These are phyloP conservation scores for Kluyveromyces lactis DNA, from an alignment of 805 yeast genomes.

Conservation along the genomic window DNA sequence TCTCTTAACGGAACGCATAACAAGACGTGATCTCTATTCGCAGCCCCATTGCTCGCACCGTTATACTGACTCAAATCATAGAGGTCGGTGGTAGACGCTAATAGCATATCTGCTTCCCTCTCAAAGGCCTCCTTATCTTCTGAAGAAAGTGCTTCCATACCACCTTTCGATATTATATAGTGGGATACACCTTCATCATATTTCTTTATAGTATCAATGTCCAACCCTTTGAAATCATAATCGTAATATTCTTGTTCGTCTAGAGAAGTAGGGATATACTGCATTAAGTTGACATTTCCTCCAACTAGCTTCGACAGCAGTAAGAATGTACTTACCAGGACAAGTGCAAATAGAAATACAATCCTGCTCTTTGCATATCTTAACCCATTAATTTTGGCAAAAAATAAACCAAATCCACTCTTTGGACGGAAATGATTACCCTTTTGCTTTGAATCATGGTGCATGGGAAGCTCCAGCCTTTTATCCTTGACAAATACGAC, in stretches of 20 bases:
- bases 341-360: no score
- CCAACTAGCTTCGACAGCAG: no score
- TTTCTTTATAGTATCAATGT: constrained; percentile 25
- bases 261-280: constrained; percentile 13
- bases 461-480: constrained; percentile 9
- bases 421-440: no score
- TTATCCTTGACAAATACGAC: constrained; percentile 4
- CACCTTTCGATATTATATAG: constrained; percentile 30
- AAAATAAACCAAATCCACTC: no score
- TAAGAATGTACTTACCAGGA: no score
- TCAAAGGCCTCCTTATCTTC: constrained; percentile 24
- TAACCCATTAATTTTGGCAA: no score
- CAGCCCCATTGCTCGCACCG: constrained; percentile 44
- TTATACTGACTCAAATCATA: constrained; percentile 53
- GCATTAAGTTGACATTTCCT: not conserved
- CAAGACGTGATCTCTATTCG: constrained; percentile 53
- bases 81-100: constrained; percentile 43
- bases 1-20: constrained; percentile 71
- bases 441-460: not conserved
- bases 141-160: constrained; percentile 25
- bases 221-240: constrained; percentile 29
- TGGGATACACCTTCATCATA: constrained; percentile 34
- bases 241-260: constrained; percentile 28
- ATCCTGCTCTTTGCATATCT: no score
- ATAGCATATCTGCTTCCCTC: constrained; percentile 31